phyloP scores from a whole-genome alignment of 495 filamentous ascomycete species.

The Aspergillus nidulans region DNA sequence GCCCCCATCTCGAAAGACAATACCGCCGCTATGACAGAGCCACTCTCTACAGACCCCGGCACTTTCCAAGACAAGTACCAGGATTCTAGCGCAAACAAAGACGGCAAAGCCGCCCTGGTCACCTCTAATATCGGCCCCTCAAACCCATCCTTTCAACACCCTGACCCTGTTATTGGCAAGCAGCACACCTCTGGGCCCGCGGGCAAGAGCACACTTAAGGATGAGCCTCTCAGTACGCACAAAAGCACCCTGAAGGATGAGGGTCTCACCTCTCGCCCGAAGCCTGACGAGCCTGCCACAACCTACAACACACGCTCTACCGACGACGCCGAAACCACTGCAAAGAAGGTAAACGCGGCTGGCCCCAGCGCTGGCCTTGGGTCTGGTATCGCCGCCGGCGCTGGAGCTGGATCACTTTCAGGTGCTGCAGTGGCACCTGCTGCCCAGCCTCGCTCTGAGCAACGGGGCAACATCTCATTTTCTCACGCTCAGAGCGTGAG shows the following conservation, averaged over 20 bases:
- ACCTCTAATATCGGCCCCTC: not conserved
- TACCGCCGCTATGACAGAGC: constrained; percentile 20
- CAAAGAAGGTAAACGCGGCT: not conserved
- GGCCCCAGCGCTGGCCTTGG: not conserved
- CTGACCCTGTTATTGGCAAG: not conserved
- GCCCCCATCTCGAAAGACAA: constrained; percentile 21
- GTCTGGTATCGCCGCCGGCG: not conserved
- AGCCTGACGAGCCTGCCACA: not conserved
- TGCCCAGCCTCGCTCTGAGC: not conserved
- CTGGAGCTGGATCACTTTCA: not conserved
- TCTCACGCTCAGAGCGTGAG: not conserved
- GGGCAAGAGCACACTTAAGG: not conserved
- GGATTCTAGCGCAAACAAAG: not conserved
- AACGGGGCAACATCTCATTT: not conserved
- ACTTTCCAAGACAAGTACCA: not conserved
- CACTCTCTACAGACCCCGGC: constrained; percentile 4
- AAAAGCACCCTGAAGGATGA: not conserved
- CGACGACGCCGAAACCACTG: no score
- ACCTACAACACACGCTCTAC: not conserved
- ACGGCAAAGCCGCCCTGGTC: not conserved
- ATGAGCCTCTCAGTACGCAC: not conserved
- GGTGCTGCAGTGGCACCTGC: not conserved
- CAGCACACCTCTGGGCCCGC: not conserved
- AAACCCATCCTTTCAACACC: constrained; percentile 2
- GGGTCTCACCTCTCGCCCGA: not conserved